Conservation (phyloP, 2,329 filamentous ascomycete species). For the Tolypocladium guangdongense region DNA sequence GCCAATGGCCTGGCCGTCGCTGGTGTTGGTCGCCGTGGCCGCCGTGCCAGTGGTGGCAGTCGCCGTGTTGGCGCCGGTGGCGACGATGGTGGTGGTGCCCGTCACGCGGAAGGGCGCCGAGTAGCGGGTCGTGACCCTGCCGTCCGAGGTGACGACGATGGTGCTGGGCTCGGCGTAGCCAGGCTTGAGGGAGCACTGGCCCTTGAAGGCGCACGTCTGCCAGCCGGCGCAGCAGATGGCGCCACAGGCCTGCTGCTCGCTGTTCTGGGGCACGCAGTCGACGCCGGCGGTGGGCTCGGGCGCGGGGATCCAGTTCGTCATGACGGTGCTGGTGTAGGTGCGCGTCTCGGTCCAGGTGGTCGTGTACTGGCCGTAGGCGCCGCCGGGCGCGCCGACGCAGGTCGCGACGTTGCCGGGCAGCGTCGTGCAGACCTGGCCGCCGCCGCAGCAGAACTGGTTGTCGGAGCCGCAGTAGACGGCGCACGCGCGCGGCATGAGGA, state of each 20-base stretch:
- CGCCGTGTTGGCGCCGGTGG: constrained; percentile 36
- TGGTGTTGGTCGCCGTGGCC: constrained; percentile 32
- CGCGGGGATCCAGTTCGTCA: constrained; percentile 35
- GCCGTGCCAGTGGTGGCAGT: constrained; percentile 43
- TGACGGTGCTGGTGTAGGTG: constrained; percentile 49
- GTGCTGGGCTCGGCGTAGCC: constrained; percentile 32
- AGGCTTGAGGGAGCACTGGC: constrained; percentile 46
- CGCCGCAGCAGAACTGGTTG: constrained; percentile 44
- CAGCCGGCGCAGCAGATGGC: constrained; percentile 57
- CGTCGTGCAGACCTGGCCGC: constrained; percentile 40
- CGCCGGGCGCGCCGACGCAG: constrained; percentile 28
- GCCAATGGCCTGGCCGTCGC: constrained; percentile 31
- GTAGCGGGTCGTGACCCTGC: constrained; percentile 43
- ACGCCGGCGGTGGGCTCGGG: constrained; percentile 32
- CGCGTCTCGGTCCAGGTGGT: constrained; percentile 51
- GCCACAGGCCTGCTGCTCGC: constrained; percentile 53
- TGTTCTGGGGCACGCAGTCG: constrained; percentile 38
- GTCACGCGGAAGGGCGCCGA: constrained; percentile 41
- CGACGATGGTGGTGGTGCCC: constrained; percentile 42
- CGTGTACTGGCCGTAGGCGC: constrained; percentile 30
- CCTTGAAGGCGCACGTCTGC: constrained; percentile 53
- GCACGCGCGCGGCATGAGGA: constrained; percentile 39
- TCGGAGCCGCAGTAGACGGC: constrained; percentile 41
- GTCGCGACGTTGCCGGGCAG: constrained; percentile 34
- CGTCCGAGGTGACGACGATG: constrained; percentile 33